Percentiles rank a stretch among this genome's conserved stretches.
phyloP scores from a whole-genome alignment of 345 rosid genomes.

The Sisymbrium altissimum region DNA sequence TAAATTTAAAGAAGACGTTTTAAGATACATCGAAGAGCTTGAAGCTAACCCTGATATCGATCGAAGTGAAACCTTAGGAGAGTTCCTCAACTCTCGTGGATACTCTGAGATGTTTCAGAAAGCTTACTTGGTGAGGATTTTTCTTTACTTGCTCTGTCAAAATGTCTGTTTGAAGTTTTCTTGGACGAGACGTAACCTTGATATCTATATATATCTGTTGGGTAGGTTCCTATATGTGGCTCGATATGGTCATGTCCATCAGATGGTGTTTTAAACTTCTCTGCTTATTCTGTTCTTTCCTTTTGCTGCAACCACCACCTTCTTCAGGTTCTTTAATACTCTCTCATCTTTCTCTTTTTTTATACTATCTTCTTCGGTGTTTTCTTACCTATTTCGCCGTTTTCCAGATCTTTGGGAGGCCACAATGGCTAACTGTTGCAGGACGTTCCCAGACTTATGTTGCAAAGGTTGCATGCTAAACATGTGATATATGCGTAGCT shows the following conservation, averaged over 20 bases:
- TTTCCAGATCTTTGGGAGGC: slow-evolving; percentile 74
- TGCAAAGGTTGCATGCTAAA: slow-evolving; percentile 47
- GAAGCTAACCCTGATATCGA: slow-evolving; percentile 60
- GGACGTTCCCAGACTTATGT: slow-evolving; percentile 67
- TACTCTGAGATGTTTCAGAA: slow-evolving; percentile 78
- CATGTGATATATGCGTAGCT: neutral
- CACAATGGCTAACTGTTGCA: slow-evolving; percentile 84
- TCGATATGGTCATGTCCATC: slow-evolving; percentile 89
- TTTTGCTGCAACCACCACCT: slow-evolving; percentile 85
- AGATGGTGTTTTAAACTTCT: slow-evolving; percentile 68
- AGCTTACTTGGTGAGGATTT: slow-evolving; percentile 71
- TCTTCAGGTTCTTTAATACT: slow-evolving; percentile 59
- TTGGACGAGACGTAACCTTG: neutral
- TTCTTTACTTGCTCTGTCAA: neutral
- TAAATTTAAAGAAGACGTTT: slow-evolving; percentile 65
- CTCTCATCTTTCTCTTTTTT: neutral
- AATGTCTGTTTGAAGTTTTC: neutral
- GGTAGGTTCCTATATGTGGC: slow-evolving; percentile 79
- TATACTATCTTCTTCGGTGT: neutral
- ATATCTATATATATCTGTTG: neutral
- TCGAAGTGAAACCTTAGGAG: slow-evolving; percentile 68
- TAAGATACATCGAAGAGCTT: slow-evolving; percentile 63
- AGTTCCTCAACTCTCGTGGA: slow-evolving; percentile 57
- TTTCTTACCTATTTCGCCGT: neutral
- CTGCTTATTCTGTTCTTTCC: slow-evolving; percentile 81